Conservation (phyloP, 2,329 filamentous ascomycete genomes). For the Cryphonectria naterciae region DNA sequence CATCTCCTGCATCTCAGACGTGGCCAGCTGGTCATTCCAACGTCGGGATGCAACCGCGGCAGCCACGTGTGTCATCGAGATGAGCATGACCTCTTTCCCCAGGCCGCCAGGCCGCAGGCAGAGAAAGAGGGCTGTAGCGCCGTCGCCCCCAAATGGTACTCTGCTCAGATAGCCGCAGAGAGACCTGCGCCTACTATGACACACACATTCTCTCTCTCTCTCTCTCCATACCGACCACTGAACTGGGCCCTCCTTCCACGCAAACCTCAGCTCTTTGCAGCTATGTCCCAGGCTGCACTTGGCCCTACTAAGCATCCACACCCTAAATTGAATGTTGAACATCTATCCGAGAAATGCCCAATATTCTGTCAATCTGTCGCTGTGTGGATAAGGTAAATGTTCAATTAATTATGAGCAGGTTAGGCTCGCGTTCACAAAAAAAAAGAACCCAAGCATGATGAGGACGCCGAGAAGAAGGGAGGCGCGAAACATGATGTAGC, state of each 20-base stretch:
- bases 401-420: background rate
- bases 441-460: background rate
- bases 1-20: background rate
- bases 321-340: no score
- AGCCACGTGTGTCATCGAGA: background rate
- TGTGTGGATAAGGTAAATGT: background rate
- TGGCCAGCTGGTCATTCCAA: background rate
- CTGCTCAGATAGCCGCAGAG: background rate
- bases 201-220: background rate
- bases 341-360: no score
- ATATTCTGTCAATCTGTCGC: background rate
- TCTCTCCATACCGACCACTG: background rate
- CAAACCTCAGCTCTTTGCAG: background rate
- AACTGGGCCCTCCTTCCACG: background rate
- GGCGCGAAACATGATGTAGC: no score
- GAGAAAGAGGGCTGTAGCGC: background rate
- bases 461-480: background rate
- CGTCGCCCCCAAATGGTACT: background rate
- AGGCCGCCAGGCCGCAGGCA: background rate
- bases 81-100: background rate
- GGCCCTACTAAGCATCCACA: no score
- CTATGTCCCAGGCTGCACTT: background rate
- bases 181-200: background rate
- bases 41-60: background rate
- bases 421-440: background rate